Evolutionary conservation across 2,329 filamentous ascomycete species (phyloP).

Genomic region (Bipolaris victoriae): DNA sequence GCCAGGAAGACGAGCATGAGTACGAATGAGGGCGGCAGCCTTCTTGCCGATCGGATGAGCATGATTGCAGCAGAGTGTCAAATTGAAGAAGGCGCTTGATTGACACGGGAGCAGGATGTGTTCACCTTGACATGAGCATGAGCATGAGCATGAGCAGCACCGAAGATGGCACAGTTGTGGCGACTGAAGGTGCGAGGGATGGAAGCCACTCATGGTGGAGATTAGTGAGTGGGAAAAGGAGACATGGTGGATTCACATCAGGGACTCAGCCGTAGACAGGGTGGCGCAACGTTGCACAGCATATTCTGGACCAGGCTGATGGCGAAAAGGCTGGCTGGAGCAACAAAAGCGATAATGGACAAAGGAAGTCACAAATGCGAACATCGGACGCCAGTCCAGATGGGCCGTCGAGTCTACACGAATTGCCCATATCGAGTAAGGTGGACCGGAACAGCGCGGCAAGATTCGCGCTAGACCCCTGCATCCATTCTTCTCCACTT

Average conservation of each 20-base stretch:
- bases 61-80: slow-evolving; percentile 20
- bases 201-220: slow-evolving; percentile 26
- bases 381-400: not conserved
- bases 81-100: not conserved
- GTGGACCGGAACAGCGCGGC: not conserved
- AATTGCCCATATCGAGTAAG: too few species aligned
- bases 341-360: not conserved
- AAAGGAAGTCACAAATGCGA: not conserved
- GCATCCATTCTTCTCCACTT: not conserved
- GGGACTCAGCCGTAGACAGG: not conserved
- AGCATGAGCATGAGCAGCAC: slow-evolving; percentile 9
- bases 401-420: not conserved
- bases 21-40: slow-evolving; percentile 29
- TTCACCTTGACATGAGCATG: slow-evolving; percentile 9
- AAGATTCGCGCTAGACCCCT: slow-evolving; percentile 2
- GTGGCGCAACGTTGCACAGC: slow-evolving; percentile 1
- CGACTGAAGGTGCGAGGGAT: slow-evolving; percentile 23
- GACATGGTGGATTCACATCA: slow-evolving; percentile 15
- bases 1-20: slow-evolving; percentile 38
- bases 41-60: slow-evolving; percentile 35
- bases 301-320: not conserved
- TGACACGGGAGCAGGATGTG: not conserved
- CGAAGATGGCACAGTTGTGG: slow-evolving; percentile 18
- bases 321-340: not conserved
- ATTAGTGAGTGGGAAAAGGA: slow-evolving; percentile 21